phyloP scores from a whole-genome alignment of 208 protist genomes.

The Acanthamoeba castellanii region DNA sequence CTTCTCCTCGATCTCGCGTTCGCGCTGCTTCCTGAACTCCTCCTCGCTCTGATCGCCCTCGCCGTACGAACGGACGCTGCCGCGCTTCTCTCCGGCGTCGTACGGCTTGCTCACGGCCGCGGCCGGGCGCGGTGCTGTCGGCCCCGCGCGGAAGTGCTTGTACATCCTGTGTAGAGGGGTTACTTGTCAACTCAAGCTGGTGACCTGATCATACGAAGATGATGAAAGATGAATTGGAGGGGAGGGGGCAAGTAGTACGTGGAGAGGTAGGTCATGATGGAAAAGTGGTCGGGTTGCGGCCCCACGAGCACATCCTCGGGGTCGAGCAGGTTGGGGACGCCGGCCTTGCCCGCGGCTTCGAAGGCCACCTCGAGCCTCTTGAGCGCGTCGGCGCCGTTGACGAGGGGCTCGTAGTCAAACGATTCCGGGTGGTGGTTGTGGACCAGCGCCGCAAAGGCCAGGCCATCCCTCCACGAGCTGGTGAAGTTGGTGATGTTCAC shows the following conservation, averaged over 20 bases:
- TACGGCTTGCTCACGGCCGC: not conserved
- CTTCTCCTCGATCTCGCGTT: slow-evolving; percentile 16
- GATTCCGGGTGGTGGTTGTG: slow-evolving; percentile 77
- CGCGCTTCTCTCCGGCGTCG: not conserved
- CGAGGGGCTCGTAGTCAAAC: slow-evolving; percentile 18
- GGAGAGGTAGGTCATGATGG: slow-evolving; percentile 91
- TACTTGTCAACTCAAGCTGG: not conserved
- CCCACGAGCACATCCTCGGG: slow-evolving; percentile 85
- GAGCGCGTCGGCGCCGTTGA: not conserved
- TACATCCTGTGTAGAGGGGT: not conserved
- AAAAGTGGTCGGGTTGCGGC: slow-evolving; percentile 84
- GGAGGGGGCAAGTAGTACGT: slow-evolving; percentile 14
- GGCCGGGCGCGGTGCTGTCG: not conserved
- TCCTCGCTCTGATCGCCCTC: not conserved
- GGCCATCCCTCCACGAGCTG: slow-evolving; percentile 82
- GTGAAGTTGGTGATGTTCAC: slow-evolving; percentile 89
- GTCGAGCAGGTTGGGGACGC: slow-evolving; percentile 88
- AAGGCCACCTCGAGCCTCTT: slow-evolving; percentile 81
- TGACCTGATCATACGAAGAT: not conserved
- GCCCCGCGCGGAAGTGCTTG: slow-evolving; percentile 12
- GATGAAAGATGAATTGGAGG: not conserved
- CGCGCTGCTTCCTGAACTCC: slow-evolving; percentile 1
- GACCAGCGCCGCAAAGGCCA: slow-evolving; percentile 85
- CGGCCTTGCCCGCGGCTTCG: slow-evolving; percentile 85
- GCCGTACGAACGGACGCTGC: not conserved